A percentile compares a stretch with the other conserved stretches of the same genome.
Conservation (phyloP, 176 grass and related monocot genomes). For the Cymbopogon citratus region DNA sequence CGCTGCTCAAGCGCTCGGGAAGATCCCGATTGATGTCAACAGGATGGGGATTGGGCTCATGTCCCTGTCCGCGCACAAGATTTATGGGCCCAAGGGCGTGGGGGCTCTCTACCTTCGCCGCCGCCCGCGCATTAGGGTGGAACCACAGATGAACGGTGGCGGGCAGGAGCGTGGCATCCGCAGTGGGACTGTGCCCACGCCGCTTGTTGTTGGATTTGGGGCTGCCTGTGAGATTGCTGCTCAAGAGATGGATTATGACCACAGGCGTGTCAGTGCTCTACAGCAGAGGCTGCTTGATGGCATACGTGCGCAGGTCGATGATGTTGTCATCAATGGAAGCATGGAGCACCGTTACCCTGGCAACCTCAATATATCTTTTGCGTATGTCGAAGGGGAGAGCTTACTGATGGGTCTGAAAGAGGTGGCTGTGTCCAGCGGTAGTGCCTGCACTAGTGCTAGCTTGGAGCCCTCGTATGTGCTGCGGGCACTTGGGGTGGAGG, state of each 20-base stretch:
- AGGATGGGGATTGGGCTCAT: conserved; percentile 83
- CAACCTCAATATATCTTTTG: conserved; percentile 88
- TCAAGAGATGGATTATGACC: conserved; percentile 86
- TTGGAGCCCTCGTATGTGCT: conserved; percentile 87
- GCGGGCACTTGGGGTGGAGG: conserved; percentile 77
- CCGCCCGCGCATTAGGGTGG: conserved; percentile 79
- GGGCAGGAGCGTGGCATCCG: conserved; percentile 92
- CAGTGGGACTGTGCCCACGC: conserved; percentile 82
- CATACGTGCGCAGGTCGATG: conserved; percentile 55
- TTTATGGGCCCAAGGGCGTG: conserved; percentile 91
- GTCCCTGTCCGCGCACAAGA: conserved; percentile 87
- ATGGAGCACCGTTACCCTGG: conserved; percentile 86
- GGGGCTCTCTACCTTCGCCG: conserved; percentile 83
- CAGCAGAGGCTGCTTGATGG: conserved; percentile 65
- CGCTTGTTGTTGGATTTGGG: conserved; percentile 76
- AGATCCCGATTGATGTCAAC: conserved; percentile 76
- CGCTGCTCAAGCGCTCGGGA: conserved; percentile 71
- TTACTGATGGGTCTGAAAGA: conserved; percentile 95
- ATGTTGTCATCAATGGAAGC: conserved; percentile 83
- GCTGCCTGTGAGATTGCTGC: conserved; percentile 76
- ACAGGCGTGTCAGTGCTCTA: conserved; percentile 26
- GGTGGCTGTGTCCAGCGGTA: conserved; percentile 90
- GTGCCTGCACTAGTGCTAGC: conserved; percentile 92
- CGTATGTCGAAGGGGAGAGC: conserved; percentile 91
- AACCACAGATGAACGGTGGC: conserved; percentile 90